Conservation (phyloP, 2,329 filamentous ascomycete species). For the Talaromyces piceae region DNA sequence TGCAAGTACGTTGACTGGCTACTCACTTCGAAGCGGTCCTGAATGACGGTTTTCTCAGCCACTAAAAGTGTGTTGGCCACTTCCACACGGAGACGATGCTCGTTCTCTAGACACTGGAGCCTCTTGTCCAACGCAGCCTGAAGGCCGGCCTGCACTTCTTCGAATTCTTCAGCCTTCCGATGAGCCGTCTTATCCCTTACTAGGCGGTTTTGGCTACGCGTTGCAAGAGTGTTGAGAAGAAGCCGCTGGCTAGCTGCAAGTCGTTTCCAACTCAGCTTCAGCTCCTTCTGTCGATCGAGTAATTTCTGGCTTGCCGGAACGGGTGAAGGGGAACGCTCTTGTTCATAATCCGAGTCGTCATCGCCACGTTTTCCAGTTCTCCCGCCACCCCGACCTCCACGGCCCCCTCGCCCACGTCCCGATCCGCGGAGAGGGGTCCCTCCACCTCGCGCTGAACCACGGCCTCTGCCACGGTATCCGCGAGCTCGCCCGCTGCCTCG, state of each 20-base stretch:
- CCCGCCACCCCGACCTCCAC: slow-evolving; percentile 17
- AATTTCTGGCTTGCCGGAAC: slow-evolving; percentile 30
- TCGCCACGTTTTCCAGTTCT: slow-evolving; percentile 23
- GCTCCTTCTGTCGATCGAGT: slow-evolving; percentile 34
- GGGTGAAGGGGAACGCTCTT: slow-evolving; percentile 27
- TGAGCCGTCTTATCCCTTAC: slow-evolving; percentile 36
- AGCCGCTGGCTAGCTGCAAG: slow-evolving; percentile 35
- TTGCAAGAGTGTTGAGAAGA: slow-evolving; percentile 33
- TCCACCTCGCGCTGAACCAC: slow-evolving; percentile 19
- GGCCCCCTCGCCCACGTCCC: slow-evolving; percentile 13
- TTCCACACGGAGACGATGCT: slow-evolving; percentile 28
- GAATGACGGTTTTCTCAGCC: slow-evolving; percentile 26
- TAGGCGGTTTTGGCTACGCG: slow-evolving; percentile 31
- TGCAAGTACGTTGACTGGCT: slow-evolving; percentile 4
- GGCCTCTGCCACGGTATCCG: slow-evolving; percentile 25
- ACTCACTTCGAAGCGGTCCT: slow-evolving; percentile 26
- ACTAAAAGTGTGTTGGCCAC: slow-evolving; percentile 23
- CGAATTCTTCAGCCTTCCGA: slow-evolving; percentile 31
- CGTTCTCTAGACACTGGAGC: slow-evolving; percentile 21
- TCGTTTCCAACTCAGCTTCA: slow-evolving; percentile 35
- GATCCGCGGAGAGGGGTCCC: slow-evolving; percentile 11
- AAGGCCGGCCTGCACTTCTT: slow-evolving; percentile 28
- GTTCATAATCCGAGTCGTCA: slow-evolving; percentile 23
- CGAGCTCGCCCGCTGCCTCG: slow-evolving; percentile 23
- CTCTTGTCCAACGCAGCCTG: slow-evolving; percentile 20